phyloP scores from a whole-genome alignment of 805 yeast species.

The Metschnikowia amazonensis region DNA sequence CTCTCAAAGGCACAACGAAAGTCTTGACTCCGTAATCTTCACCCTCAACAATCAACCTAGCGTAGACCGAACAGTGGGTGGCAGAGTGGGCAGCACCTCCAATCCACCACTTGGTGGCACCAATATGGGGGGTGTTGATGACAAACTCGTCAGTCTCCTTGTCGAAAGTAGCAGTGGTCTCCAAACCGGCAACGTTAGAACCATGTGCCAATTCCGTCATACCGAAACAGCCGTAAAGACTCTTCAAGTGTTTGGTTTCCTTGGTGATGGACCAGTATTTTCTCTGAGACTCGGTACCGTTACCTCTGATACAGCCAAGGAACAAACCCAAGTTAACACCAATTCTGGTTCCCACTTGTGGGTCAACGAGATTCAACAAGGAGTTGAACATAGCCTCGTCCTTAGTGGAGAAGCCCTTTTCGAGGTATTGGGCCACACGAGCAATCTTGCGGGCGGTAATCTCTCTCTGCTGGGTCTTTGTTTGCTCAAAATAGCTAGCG shows the following conservation, averaged over 20 bases:
- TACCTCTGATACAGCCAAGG: slow-evolving; percentile 20
- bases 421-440: slow-evolving; percentile 19
- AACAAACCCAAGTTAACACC: slow-evolving; percentile 22
- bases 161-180: slow-evolving; percentile 23
- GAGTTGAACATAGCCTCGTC: slow-evolving; percentile 11
- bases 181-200: slow-evolving; percentile 22
- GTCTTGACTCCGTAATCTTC: slow-evolving; percentile 23
- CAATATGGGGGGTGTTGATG: slow-evolving; percentile 22
- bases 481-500: slow-evolving; percentile 17
- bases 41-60: slow-evolving; percentile 20
- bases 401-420: slow-evolving; percentile 9
- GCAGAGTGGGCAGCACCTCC: slow-evolving; percentile 24
- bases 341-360: slow-evolving; percentile 20
- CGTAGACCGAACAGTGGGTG: slow-evolving; percentile 20
- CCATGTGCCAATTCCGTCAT: slow-evolving; percentile 24
- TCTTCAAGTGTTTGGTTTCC: slow-evolving; percentile 17
- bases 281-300: slow-evolving; percentile 20
- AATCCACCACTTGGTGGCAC: slow-evolving; percentile 25
- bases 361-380: slow-evolving; percentile 16
- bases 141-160: slow-evolving; percentile 19
- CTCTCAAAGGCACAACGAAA: slow-evolving; percentile 21
- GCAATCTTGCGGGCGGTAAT: slow-evolving; percentile 18
- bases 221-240: slow-evolving; percentile 21
- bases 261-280: slow-evolving; percentile 17
- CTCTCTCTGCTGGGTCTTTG: slow-evolving; percentile 20